A percentile compares a stretch with the other conserved stretches of the same genome.
Conservation (phyloP, 768 basidiomycete genomes). For the Pleurotus salmoneostramineus region DNA sequence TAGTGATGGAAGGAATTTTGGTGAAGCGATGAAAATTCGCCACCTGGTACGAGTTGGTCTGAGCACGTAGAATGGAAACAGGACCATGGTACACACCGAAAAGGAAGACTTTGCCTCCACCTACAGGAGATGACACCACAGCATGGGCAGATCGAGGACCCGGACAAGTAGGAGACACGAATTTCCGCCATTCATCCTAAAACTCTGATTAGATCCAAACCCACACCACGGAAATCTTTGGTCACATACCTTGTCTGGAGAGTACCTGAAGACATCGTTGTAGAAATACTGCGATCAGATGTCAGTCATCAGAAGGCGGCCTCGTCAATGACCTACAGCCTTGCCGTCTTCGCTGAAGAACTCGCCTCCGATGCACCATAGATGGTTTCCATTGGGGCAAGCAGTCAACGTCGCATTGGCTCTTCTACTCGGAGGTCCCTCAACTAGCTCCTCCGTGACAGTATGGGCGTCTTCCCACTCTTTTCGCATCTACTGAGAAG, state of each 20-base stretch:
- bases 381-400: slow-evolving; percentile 75
- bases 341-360: slow-evolving; percentile 85
- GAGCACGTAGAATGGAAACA: too few species aligned
- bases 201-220: background rate
- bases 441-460: slow-evolving; percentile 82
- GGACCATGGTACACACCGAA: slow-evolving; percentile 45
- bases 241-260: slow-evolving; percentile 64
- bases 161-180: slow-evolving; percentile 80
- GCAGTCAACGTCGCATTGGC: slow-evolving; percentile 82
- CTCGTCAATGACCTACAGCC: slow-evolving; percentile 42
- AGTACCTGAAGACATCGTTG: slow-evolving; percentile 83
- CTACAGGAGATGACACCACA: slow-evolving; percentile 64
- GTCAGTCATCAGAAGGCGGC: background rate
- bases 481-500: slow-evolving; percentile 60
- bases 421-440: slow-evolving; percentile 77
- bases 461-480: slow-evolving; percentile 83
- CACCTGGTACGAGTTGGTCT: slow-evolving; percentile 37
- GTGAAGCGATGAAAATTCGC: slow-evolving; percentile 81
- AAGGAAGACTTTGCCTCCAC: slow-evolving; percentile 84
- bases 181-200: slow-evolving; percentile 87
- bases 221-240: background rate
- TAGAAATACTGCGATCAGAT: slow-evolving; percentile 63
- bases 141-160: slow-evolving; percentile 88
- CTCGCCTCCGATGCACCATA: slow-evolving; percentile 86
- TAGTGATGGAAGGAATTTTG: slow-evolving; percentile 89